phyloP scores from a whole-genome alignment of 352 stramenopile species.

The Phytophthora kernoviae region DNA sequence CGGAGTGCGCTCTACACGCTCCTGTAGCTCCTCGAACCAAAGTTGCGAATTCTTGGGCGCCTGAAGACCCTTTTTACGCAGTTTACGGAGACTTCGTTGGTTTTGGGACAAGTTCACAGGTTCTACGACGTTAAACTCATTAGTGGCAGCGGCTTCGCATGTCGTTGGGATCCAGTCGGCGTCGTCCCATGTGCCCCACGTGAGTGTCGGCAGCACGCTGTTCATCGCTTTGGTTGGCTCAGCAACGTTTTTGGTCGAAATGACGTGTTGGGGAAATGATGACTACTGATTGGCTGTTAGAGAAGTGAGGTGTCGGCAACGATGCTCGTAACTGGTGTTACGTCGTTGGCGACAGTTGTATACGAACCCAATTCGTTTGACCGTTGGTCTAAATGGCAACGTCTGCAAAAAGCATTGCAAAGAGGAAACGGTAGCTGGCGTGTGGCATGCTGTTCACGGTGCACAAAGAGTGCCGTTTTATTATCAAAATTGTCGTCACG shows the following conservation, averaged over 20 bases:
- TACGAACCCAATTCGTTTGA: no score
- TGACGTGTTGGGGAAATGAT: background rate
- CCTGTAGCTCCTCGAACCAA: conserved; percentile 80
- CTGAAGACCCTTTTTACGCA: conserved; percentile 51
- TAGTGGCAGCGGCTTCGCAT: background rate
- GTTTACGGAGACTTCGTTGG: conserved; percentile 54
- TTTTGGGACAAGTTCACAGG: background rate
- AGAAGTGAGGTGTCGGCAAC: background rate
- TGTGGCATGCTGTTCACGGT: no score
- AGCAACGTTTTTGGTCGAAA: no score
- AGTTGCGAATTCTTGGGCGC: conserved; percentile 52
- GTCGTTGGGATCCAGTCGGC: conserved; percentile 16
- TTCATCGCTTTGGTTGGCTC: conserved; percentile 54
- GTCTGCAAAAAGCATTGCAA: no score
- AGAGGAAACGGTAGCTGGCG: no score
- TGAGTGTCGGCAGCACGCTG: conserved; percentile 64
- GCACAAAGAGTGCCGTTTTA: no score
- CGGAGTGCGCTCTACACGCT: conserved; percentile 47
- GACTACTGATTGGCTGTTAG: background rate
- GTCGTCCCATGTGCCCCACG: conserved; percentile 81
- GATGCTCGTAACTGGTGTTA: no score
- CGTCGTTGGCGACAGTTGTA: no score
- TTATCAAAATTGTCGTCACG: no score
- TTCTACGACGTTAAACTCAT: background rate
- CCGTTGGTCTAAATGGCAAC: no score